Percentiles rank a stretch among this genome's conserved stretches.
These are phyloP conservation scores for Mimosa bimucronata DNA, from an alignment of 306 rosid genomes.

Conservation along the genomic window DNA sequence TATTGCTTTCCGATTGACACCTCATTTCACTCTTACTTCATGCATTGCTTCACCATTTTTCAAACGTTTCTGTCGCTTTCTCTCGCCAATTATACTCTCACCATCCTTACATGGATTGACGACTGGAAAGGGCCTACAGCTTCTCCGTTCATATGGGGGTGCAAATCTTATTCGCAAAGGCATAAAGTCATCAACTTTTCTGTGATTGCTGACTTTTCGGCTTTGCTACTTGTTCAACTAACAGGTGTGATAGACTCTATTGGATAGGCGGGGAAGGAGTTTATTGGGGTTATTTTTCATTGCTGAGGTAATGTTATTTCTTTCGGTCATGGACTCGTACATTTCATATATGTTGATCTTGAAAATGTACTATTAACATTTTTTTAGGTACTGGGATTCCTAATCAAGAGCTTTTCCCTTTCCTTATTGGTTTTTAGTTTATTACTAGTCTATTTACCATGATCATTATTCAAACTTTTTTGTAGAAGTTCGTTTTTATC, in stretches of 20 bases:
- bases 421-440: background rate
- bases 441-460: too few relatives aligned
- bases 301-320: constrained; percentile 14
- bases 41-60: background rate
- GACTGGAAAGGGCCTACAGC: constrained; percentile 18
- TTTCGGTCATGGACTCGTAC: constrained; percentile 30
- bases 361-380: background rate
- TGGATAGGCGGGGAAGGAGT: background rate
- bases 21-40: constrained; percentile 1
- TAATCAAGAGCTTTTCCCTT: constrained; percentile 11
- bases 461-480: too few relatives aligned
- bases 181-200: constrained; percentile 40
- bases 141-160: background rate
- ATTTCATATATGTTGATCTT: constrained; percentile 24
- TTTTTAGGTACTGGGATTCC: background rate
- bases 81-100: background rate
- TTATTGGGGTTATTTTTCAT: background rate
- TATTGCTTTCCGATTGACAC: constrained; percentile 6
- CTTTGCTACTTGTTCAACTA: constrained; percentile 30
- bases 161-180: background rate
- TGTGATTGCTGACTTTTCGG: constrained; percentile 34
- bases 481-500: background rate
- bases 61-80: constrained; percentile 7
- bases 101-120: background rate
- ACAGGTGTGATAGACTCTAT: constrained; percentile 20